Evolutionary conservation across 345 rosid species (phyloP).

Genomic region (Heritiera littoralis): DNA sequence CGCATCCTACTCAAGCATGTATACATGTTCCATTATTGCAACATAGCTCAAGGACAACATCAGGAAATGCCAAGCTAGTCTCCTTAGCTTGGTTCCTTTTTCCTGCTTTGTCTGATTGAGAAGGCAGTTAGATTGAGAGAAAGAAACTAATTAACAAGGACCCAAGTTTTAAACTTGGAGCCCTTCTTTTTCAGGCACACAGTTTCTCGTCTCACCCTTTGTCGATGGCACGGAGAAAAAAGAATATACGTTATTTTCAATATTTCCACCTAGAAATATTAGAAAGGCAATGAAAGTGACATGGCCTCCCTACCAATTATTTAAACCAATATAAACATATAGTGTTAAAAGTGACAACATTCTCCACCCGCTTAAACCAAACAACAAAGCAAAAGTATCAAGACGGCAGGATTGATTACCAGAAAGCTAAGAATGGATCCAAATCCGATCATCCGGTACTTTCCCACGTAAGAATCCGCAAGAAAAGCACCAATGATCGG

Average conservation of each 20-base stretch:
- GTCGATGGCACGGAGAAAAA: not conserved
- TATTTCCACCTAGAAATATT: not conserved
- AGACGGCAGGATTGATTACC: constrained; percentile 33
- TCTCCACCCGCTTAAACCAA: not conserved
- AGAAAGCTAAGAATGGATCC: constrained; percentile 50
- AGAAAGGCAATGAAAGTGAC: not conserved
- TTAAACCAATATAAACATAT: not conserved
- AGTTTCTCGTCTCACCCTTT: not conserved
- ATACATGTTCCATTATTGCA: no score
- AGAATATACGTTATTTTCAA: not conserved
- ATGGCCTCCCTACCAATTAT: not conserved
- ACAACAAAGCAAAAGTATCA: not conserved
- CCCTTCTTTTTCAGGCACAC: not conserved
- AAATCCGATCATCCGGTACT: constrained; percentile 49
- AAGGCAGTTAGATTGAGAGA: no score
- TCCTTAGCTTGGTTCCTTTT: no score
- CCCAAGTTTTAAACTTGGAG: no score
- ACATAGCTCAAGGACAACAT: no score
- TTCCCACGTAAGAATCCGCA: constrained; percentile 70
- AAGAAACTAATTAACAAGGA: no score
- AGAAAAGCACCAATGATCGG: constrained; percentile 65
- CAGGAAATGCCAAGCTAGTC: not conserved
- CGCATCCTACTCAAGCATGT: not conserved
- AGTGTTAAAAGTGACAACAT: not conserved
- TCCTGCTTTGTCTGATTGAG: not conserved